Evolutionary conservation across 2,329 filamentous ascomycete genomes (phyloP).

Genomic region (Byssoonygena ceratinophila): DNA sequence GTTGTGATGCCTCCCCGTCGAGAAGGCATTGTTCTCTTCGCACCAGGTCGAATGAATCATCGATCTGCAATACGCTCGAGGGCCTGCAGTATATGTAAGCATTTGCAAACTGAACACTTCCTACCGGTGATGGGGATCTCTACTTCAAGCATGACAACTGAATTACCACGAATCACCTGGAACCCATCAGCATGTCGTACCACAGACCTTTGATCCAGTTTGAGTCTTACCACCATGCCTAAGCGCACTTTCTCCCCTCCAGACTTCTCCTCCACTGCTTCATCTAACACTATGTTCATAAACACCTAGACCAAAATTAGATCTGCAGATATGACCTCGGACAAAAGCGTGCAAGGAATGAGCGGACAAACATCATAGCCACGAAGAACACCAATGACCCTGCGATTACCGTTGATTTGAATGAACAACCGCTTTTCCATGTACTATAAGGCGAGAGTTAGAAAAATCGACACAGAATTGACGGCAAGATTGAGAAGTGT

Average conservation of each 20-base stretch:
- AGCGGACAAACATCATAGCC: conserved; percentile 74
- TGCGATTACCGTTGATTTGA: conserved; percentile 93
- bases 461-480: conserved; percentile 10
- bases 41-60: conserved; percentile 19
- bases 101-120: not conserved
- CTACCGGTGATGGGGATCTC: conserved; percentile 10
- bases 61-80: conserved; percentile 37
- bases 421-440: conserved; percentile 98
- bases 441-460: conserved; percentile 53
- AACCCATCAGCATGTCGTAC: not conserved
- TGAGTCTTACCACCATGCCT: conserved; percentile 66
- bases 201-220: not conserved
- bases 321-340: not conserved
- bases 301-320: conserved; percentile 59
- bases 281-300: conserved; percentile 94
- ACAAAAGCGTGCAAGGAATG: not conserved
- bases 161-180: conserved; percentile 91
- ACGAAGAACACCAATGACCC: conserved; percentile 85
- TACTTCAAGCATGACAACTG: conserved; percentile 92
- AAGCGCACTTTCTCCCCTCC: conserved; percentile 81
- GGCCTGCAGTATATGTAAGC: conserved; percentile 21
- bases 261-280: conserved; percentile 88
- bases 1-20: not conserved
- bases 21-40: not conserved
- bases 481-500: conserved; percentile 14